phyloP scores from a whole-genome alignment of 1,139 yeast genomes.

The Nematodospora anomalae region DNA sequence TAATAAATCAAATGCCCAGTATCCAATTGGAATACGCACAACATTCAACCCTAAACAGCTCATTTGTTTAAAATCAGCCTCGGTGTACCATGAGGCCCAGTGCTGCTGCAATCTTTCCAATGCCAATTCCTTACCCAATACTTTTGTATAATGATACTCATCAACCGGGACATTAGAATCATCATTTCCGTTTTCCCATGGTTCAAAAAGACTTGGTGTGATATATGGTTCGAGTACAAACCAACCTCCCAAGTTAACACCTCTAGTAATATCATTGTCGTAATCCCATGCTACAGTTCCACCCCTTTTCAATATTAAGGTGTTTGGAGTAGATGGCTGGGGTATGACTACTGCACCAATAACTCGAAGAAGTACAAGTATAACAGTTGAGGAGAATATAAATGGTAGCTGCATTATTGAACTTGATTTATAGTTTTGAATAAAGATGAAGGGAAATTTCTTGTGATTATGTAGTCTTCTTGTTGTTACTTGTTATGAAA shows the following conservation, averaged over 20 bases:
- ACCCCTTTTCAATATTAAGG: constrained; percentile 8
- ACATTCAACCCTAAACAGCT: constrained; percentile 70
- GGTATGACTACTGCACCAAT: constrained; percentile 7
- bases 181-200: constrained; percentile 24
- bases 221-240: constrained; percentile 81
- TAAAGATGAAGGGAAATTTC: no score
- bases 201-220: constrained; percentile 76
- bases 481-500: not conserved
- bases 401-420: constrained; percentile 6
- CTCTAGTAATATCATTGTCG: constrained; percentile 54
- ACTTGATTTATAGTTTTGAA: no score
- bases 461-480: no score
- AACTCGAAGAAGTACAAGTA: constrained; percentile 4
- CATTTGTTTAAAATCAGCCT: constrained; percentile 66
- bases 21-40: constrained; percentile 91
- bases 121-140: constrained; percentile 65
- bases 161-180: constrained; percentile 67
- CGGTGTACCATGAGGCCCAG: constrained; percentile 81
- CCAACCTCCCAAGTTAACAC: constrained; percentile 94
- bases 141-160: constrained; percentile 70
- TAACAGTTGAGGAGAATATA: constrained; percentile 4
- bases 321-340: constrained; percentile 1
- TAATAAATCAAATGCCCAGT: constrained; percentile 82
- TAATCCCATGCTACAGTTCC: constrained; percentile 42
- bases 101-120: constrained; percentile 55